Base-by-base conservation (phyloP, 148 eudicot species). In the Arctostaphylos glauca region DNA sequence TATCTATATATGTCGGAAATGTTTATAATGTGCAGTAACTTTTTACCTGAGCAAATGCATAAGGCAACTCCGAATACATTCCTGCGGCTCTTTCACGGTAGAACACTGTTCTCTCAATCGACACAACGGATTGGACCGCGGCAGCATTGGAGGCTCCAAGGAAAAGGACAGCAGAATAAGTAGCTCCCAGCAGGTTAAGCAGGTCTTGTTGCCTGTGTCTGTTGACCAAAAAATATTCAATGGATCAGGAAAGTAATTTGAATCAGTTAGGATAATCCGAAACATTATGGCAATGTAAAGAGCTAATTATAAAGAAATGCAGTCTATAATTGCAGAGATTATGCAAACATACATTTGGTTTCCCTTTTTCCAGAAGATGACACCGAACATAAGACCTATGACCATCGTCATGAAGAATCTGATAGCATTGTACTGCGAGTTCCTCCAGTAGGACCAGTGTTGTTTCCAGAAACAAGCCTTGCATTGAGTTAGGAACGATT, bases 401-500 rank as follows among this genome's bases (percentile, higher is more conserved):
- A 80, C 70, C 14, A 82, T 82, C 15, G 92, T 86, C 88, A 88
- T 82, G 31, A 87, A 79, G 60, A 90, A 88, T 31, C 91, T 84
- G 70, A 85, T 86, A 43, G 83, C 84, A 44, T 90, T 90, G 79
- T 90, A 88, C 83, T 86, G 83, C 14, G 90, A 88, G 75, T 90
- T 59, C 83, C 92, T 85, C 90, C 92, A 88, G 73, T 90, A 88
- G 25, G 92, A 90, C 85, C 81, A 83, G 53, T 87, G 74, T 44
- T 90, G 92, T 76, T 90, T 90, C 92, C 92, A 90, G 86, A 90
- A 85, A 81, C 92, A 90, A 80, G 92, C 89, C 80, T 82, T 82
- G 75, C 87, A 90, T 76, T 88, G 92, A 55, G 83, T 60, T 31
- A 84, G 16, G 78, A 88, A 90, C 3, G 90, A 68, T 67, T 88